phyloP scores from a whole-genome alignment of 2,329 filamentous ascomycete species.

The Fusarium phyllophilum region DNA sequence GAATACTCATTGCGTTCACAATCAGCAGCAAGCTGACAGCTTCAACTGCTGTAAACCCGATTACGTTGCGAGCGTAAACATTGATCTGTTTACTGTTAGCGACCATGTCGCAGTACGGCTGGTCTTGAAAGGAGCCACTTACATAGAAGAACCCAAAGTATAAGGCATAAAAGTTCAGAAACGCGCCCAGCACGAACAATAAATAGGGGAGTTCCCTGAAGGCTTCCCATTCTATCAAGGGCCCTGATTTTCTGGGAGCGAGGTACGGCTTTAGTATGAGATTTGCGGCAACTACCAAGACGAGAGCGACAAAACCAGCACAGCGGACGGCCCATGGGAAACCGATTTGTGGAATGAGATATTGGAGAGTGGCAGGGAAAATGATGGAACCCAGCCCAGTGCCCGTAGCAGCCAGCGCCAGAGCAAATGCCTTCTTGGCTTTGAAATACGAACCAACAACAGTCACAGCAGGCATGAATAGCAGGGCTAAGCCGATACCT shows the following conservation, averaged over 20 bases:
- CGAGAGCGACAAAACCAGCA: constrained; percentile 70
- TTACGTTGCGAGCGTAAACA: constrained; percentile 50
- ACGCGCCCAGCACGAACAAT: constrained; percentile 60
- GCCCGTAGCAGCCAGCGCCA: constrained; percentile 69
- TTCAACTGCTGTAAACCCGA: constrained; percentile 63
- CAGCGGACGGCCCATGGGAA: constrained; percentile 73
- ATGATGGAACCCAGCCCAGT: constrained; percentile 66
- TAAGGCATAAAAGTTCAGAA: constrained; percentile 55
- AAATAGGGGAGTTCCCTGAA: constrained; percentile 67
- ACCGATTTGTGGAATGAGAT: constrained; percentile 66
- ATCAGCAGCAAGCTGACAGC: constrained; percentile 66
- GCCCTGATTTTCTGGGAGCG: constrained; percentile 59
- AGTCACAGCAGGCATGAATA: constrained; percentile 69
- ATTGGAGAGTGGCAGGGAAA: constrained; percentile 67
- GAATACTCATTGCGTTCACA: constrained; percentile 69
- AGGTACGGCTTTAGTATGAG: constrained; percentile 58
- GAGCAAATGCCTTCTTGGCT: constrained; percentile 64
- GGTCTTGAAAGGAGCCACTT: constrained; percentile 50
- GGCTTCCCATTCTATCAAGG: constrained; percentile 64
- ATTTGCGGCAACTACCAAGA: constrained; percentile 53
- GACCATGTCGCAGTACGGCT: neutral
- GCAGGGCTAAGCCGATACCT: constrained; percentile 63
- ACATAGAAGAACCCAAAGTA: constrained; percentile 56
- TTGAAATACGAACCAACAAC: constrained; percentile 72
- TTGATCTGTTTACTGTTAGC: constrained; percentile 51